These are phyloP conservation scores for Colletotrichum lupini DNA, from an alignment of 2,329 filamentous ascomycete species.

Conservation along the genomic window DNA sequence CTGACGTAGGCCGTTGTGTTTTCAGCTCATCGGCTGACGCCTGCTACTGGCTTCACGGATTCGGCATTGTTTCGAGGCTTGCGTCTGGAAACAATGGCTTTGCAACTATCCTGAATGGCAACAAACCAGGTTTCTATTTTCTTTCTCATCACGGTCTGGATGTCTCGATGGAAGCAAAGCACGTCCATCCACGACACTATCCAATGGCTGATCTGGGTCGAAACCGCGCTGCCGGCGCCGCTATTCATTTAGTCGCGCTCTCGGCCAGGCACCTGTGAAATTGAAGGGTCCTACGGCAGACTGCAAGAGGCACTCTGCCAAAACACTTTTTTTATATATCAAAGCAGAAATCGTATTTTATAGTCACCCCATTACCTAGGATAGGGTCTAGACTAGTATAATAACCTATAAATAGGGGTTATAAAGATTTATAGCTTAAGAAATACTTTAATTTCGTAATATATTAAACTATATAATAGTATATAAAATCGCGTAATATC, in stretches of 20 bases:
- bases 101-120: background rate
- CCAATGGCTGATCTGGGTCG: background rate
- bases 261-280: slow-evolving; percentile 10
- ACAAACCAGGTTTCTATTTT: background rate
- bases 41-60: background rate
- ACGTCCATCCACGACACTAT: background rate
- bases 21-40: background rate
- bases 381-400: too few relatives aligned
- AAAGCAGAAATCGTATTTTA: too few relatives aligned
- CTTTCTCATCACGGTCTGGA: background rate
- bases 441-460: too few relatives aligned
- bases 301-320: too few relatives aligned
- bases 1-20: background rate
- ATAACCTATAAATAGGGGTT: too few relatives aligned
- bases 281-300: slow-evolving; percentile 16
- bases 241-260: background rate
- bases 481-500: too few relatives aligned
- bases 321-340: too few relatives aligned
- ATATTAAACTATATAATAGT: too few relatives aligned
- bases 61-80: background rate
- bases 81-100: background rate
- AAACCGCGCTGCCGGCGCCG: slow-evolving; percentile 4
- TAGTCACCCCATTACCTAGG: too few relatives aligned
- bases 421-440: too few relatives aligned
- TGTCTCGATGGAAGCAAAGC: background rate